A percentile compares a stretch with the other conserved stretches of the same genome.
Conservation (phyloP, 345 rosid species). For the Salix koriyanagi region DNA sequence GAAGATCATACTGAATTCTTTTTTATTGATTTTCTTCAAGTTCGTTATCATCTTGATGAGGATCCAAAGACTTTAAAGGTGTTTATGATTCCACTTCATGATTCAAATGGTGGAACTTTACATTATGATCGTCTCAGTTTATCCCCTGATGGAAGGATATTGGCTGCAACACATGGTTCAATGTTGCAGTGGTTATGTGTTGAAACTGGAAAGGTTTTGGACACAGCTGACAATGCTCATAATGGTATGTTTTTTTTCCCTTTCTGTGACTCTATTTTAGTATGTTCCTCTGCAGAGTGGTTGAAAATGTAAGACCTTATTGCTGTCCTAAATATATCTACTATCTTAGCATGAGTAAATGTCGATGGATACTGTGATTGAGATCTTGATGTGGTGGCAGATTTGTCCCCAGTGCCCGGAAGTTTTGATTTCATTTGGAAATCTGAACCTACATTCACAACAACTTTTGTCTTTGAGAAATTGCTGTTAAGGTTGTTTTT, state of each 20-base stretch:
- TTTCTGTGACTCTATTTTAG: neutral
- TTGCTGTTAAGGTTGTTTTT: neutral
- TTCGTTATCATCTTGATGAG: conserved; percentile 93
- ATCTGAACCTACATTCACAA: neutral
- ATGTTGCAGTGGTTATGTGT: conserved; percentile 78
- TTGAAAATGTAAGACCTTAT: neutral
- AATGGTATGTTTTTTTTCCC: conserved; percentile 47
- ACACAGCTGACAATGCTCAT: conserved; percentile 84
- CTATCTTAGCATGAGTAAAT: neutral
- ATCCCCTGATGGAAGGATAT: conserved; percentile 86
- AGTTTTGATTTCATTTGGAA: neutral
- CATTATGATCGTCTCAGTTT: conserved; percentile 76
- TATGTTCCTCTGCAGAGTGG: neutral
- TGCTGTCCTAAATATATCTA: neutral
- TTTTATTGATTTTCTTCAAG: conserved; percentile 35
- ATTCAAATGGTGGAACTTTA: conserved; percentile 57
- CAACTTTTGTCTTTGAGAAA: neutral
- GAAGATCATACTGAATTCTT: conserved; percentile 8
- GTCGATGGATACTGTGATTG: neutral
- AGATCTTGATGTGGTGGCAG: neutral
- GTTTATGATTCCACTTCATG: conserved; percentile 72
- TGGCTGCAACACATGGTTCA: conserved; percentile 75
- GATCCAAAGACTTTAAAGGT: conserved; percentile 92
- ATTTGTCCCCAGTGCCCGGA: neutral
- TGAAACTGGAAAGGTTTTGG: conserved; percentile 80